Percentiles rank a stretch among this genome's conserved stretches.
Evolutionary conservation across 2,329 filamentous ascomycete species (phyloP).

Genomic region (Eurotiales sp.): DNA sequence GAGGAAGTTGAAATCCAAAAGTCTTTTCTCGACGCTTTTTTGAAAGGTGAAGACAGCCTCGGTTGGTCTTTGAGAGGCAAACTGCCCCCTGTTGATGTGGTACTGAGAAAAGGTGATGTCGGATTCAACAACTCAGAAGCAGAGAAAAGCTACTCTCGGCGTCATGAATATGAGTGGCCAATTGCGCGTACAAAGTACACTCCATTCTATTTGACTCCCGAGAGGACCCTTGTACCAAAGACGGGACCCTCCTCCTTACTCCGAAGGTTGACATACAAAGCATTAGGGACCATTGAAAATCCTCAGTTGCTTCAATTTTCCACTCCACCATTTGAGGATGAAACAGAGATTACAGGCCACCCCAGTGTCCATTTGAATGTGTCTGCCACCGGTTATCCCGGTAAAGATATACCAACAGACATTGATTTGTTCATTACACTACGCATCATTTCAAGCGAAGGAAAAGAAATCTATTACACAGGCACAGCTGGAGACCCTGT

Average conservation of each 20-base stretch:
- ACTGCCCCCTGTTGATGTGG: conserved; percentile 57
- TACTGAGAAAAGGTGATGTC: conserved; percentile 63
- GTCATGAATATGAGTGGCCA: conserved; percentile 63
- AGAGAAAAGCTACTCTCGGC: conserved; percentile 54
- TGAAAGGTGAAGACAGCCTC: conserved; percentile 60
- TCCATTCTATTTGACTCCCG: conserved; percentile 55
- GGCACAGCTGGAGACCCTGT: conserved; percentile 55
- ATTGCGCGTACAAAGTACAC: conserved; percentile 63
- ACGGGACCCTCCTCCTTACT: not conserved
- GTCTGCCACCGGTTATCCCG: conserved; percentile 45
- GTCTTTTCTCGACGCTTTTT: conserved; percentile 66
- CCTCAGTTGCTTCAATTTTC: conserved; percentile 56
- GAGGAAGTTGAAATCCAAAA: conserved; percentile 66
- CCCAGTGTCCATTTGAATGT: conserved; percentile 62
- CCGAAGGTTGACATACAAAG: conserved; percentile 54
- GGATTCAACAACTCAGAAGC: conserved; percentile 62
- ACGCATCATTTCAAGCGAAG: conserved; percentile 46
- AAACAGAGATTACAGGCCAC: conserved; percentile 69
- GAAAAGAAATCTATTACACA: conserved; percentile 54
- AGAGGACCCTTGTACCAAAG: not conserved
- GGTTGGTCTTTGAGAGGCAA: conserved; percentile 47
- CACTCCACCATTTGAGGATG: conserved; percentile 54
- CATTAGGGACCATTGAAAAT: conserved; percentile 55
- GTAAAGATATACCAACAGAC: conserved; percentile 42
- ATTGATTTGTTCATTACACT: conserved; percentile 56